Percentiles rank a stretch among this genome's conserved stretches.
Evolutionary conservation across 1,284 basidiomycete genomes (phyloP).

Genomic region (Kalmanozyma brasiliensis): DNA sequence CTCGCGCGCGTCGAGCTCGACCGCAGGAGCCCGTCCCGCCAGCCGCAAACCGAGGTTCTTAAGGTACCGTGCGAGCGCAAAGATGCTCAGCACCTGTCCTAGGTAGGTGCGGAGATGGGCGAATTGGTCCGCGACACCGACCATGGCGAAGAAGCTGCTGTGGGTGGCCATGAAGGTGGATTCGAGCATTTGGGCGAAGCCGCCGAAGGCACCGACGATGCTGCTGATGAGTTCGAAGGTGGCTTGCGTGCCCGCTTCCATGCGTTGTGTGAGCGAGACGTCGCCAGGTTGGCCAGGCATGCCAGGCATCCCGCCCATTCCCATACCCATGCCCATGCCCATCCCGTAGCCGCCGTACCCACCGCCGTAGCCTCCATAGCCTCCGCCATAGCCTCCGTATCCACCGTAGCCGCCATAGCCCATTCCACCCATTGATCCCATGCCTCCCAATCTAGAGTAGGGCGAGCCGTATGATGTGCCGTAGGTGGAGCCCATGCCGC

Average conservation of each 20-base stretch:
- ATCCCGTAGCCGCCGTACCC: slow-evolving; percentile 47
- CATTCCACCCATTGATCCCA: slow-evolving; percentile 39
- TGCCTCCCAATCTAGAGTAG: slow-evolving; percentile 63
- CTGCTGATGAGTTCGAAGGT: slow-evolving; percentile 93
- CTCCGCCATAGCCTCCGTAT: slow-evolving; percentile 51
- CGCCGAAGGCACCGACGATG: slow-evolving; percentile 94
- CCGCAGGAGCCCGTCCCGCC: slow-evolving; percentile 53
- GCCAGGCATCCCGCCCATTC: slow-evolving; percentile 57
- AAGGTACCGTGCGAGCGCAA: slow-evolving; percentile 86
- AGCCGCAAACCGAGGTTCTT: slow-evolving; percentile 69
- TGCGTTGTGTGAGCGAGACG: slow-evolving; percentile 80
- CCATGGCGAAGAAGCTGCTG: slow-evolving; percentile 98
- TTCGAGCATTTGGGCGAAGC: slow-evolving; percentile 97
- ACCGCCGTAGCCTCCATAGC: no score
- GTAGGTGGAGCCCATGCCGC: slow-evolving; percentile 58
- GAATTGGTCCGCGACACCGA: slow-evolving; percentile 96
- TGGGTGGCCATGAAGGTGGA: slow-evolving; percentile 99
- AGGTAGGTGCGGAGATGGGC: slow-evolving; percentile 88
- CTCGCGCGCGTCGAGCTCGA: slow-evolving; percentile 60
- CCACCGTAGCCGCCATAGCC: slow-evolving; percentile 53
- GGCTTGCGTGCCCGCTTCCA: slow-evolving; percentile 87
- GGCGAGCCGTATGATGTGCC: slow-evolving; percentile 60
- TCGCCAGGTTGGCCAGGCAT: slow-evolving; percentile 59
- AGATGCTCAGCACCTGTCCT: slow-evolving; percentile 87
- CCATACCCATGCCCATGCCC: slow-evolving; percentile 57